Evolutionary conservation across 2,329 filamentous ascomycete species (phyloP).

Genomic region (Lasiodiplodia sp.): DNA sequence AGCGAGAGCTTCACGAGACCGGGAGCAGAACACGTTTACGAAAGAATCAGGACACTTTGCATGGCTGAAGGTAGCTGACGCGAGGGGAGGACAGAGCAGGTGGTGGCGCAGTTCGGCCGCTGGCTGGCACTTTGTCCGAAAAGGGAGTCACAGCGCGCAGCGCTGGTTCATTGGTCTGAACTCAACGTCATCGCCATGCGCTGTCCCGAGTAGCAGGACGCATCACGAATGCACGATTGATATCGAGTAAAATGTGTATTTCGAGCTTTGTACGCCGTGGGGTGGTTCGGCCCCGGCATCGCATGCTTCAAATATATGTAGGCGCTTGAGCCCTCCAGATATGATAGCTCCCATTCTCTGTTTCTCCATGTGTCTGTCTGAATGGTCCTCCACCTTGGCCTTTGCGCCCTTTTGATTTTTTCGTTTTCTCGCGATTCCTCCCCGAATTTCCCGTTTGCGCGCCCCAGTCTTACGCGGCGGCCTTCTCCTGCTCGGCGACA

Average conservation of each 20-base stretch:
- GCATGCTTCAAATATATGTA: constrained; percentile 13
- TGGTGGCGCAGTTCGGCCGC: constrained; percentile 7
- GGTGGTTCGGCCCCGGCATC: neutral
- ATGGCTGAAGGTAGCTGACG: neutral
- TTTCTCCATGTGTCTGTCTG: constrained; percentile 5
- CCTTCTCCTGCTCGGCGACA: constrained; percentile 32
- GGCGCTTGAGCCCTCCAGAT: neutral
- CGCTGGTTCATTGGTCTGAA: constrained; percentile 8
- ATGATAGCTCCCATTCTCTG: constrained; percentile 15
- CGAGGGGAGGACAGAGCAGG: neutral
- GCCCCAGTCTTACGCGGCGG: constrained; percentile 3
- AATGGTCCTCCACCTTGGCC: neutral
- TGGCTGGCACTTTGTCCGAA: constrained; percentile 7
- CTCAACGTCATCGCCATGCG: constrained; percentile 15
- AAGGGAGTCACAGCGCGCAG: neutral
- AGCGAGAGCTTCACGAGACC: constrained; percentile 10
- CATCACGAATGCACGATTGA: neutral
- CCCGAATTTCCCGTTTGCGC: neutral
- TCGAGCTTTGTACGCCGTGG: constrained; percentile 4
- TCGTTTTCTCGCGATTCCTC: neutral
- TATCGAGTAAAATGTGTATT: neutral
- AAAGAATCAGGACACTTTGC: constrained; percentile 12
- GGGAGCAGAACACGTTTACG: neutral
- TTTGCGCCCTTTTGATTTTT: neutral
- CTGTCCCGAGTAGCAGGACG: no score